phyloP scores from a whole-genome alignment of 305 asterid genomes.

The Rubia peregrina region DNA sequence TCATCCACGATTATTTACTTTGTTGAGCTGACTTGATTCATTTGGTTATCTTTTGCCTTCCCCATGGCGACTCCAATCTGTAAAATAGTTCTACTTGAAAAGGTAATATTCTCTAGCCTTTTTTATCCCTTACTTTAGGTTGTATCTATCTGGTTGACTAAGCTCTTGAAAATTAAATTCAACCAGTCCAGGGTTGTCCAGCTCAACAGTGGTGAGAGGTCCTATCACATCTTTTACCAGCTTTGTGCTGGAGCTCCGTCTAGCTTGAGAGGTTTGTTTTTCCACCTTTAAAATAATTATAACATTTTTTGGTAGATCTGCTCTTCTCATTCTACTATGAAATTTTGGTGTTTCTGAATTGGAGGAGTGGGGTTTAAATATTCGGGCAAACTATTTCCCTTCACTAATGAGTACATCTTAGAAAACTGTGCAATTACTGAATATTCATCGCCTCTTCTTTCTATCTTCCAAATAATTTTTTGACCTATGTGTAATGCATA shows the following conservation, averaged over 20 bases:
- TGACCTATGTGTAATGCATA: background rate
- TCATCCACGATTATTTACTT: slow-evolving; percentile 13
- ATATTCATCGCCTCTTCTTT: background rate
- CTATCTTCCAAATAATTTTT: background rate
- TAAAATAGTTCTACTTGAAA: slow-evolving; percentile 44
- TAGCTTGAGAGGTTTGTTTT: slow-evolving; percentile 64
- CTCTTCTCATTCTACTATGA: background rate
- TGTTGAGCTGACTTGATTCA: slow-evolving; percentile 20
- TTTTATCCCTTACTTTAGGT: slow-evolving; percentile 8
- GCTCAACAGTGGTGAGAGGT: slow-evolving; percentile 72
- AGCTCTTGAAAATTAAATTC: slow-evolving; percentile 24
- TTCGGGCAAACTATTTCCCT: background rate
- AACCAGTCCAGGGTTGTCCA: slow-evolving; percentile 94
- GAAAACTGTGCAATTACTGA: background rate
- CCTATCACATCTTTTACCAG: slow-evolving; percentile 93
- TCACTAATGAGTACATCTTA: background rate
- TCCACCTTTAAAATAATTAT: background rate
- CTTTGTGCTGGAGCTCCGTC: slow-evolving; percentile 93
- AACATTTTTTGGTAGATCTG: background rate
- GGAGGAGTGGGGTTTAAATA: background rate
- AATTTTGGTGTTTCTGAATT: background rate
- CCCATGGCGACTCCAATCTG: slow-evolving; percentile 15
- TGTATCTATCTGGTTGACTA: slow-evolving; percentile 22
- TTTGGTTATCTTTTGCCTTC: slow-evolving; percentile 19
- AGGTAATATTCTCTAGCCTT: slow-evolving; percentile 29